A percentile compares a stretch with the other conserved stretches of the same genome.
Conservation (phyloP, 495 filamentous ascomycete species). For the Stereocaulon alpinum region DNA sequence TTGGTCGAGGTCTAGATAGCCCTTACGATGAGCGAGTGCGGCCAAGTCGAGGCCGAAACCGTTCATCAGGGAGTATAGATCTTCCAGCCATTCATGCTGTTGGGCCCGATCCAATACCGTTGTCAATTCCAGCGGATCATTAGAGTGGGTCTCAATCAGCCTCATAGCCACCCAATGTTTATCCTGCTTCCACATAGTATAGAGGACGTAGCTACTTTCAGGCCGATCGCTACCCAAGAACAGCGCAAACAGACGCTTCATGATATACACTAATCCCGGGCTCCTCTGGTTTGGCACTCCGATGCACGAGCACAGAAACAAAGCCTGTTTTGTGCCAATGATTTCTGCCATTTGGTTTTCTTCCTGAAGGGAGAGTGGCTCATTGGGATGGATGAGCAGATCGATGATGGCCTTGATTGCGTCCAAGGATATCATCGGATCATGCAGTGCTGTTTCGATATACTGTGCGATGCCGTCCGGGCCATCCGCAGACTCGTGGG, state of each 20-base stretch:
- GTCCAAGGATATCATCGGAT: conserved; percentile 79
- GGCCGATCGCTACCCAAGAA: conserved; percentile 53
- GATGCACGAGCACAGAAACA: conserved; percentile 72
- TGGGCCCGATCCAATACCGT: conserved; percentile 74
- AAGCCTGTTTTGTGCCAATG: conserved; percentile 56
- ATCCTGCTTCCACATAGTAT: conserved; percentile 82
- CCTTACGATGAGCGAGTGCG: conserved; percentile 75
- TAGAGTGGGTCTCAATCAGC: conserved; percentile 67
- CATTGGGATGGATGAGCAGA: conserved; percentile 38
- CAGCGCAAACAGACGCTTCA: conserved; percentile 49
- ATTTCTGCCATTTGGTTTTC: conserved; percentile 44
- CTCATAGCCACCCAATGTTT: conserved; percentile 68
- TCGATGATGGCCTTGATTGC: conserved; percentile 75
- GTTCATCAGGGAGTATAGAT: conserved; percentile 61
- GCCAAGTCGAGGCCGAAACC: conserved; percentile 83
- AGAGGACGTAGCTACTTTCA: conserved; percentile 72
- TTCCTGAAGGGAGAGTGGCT: conserved; percentile 27
- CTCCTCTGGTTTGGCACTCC: conserved; percentile 58
- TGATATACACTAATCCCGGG: conserved; percentile 48
- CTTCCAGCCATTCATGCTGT: conserved; percentile 71
- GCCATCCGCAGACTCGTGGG: conserved; percentile 65
- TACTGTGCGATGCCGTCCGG: conserved; percentile 57
- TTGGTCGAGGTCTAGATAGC: conserved; percentile 64
- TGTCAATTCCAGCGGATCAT: conserved; percentile 62
- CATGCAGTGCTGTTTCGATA: conserved; percentile 64